Evolutionary conservation across 139 green algal genomes (phyloP), one percentile per base, ranked within the genome.

Genomic region (Chlamydomonas eustigma): DNA sequence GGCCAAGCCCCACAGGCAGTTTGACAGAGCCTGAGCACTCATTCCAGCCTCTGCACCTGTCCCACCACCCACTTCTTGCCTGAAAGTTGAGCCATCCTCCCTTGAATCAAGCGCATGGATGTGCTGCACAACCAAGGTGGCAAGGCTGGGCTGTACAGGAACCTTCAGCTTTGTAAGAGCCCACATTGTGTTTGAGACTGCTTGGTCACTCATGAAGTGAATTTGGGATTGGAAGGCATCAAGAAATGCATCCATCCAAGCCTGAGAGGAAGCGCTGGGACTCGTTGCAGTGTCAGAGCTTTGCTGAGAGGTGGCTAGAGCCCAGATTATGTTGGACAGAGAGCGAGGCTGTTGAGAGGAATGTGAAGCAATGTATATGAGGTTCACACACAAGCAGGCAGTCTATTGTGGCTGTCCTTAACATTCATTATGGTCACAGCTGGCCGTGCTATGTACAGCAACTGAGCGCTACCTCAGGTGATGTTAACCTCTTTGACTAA

Each of bases 1-100:
- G 39, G 64, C 75, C 64, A 79, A 39, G n/a, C 52, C 64, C 75
- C 75, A 79, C 38, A 79, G 37, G 64, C 33, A 75, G 75, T 79
- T 79, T 31, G 64, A 32, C 3, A 79, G 75, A 2, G 75, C 75
- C 39, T 79, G 64, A 28, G 8, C 25, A 6, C 25, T 37, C 58
- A 70, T 28, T 32, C 58, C 58, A 18, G 25, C 58, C 18, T 24
- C 25, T 18, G 8, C 58, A 70, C 25, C 58, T 8, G 25, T 39
- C 25, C 31, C 5, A 38, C 24, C 8, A 3, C 24, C 3, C 35
- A 38, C 37, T 32, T 37, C 68, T 74, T n/a, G n/a, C n/a, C n/a
- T n/a, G n/a, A n/a, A n/a, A n/a, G n/a, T n/a, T n/a, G n/a, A n/a
- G n/a, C n/a, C 37, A 39, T 67, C 28, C 39, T 52, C 44, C 39